Evolutionary conservation across 768 basidiomycete genomes (phyloP).

Genomic region (Trichaptum fuscoviolaceum): DNA sequence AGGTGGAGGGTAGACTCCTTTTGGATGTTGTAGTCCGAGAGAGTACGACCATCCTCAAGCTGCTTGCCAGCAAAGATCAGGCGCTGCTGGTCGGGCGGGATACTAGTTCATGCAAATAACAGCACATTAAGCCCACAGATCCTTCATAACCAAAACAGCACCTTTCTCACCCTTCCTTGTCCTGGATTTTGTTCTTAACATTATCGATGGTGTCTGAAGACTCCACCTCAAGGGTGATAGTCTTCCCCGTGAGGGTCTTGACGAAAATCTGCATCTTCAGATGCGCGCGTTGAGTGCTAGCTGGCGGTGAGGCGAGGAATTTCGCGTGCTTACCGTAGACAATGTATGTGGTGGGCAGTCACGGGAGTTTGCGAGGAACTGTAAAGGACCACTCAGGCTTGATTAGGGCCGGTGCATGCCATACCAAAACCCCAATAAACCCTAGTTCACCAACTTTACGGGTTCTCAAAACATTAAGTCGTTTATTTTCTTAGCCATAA

Average conservation of each 20-base stretch:
- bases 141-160: neutral
- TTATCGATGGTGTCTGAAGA: conserved; percentile 96
- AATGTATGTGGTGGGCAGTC: conserved; percentile 10
- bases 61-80: conserved; percentile 98
- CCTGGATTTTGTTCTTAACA: conserved; percentile 80
- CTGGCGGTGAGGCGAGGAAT: conserved; percentile 1
- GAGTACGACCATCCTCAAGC: conserved; percentile 94
- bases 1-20: conserved; percentile 98
- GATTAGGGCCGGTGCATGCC: conserved; percentile 21
- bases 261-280: conserved; percentile 66
- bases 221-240: conserved; percentile 98
- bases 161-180: conserved; percentile 63
- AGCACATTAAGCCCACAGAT: neutral
- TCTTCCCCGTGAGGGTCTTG: conserved; percentile 93
- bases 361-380: conserved; percentile 25
- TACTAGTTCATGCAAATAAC: conserved; percentile 36
- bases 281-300: conserved; percentile 1
- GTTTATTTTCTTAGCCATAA: too few species aligned
- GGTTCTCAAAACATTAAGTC: too few species aligned
- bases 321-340: conserved; percentile 11
- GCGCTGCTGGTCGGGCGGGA: conserved; percentile 92
- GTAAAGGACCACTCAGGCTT: conserved; percentile 24
- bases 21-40: conserved; percentile 97
- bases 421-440: neutral
- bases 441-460: neutral